Conservation (phyloP, 2,329 filamentous ascomycete genomes). For the Fusarium sambucinum region DNA sequence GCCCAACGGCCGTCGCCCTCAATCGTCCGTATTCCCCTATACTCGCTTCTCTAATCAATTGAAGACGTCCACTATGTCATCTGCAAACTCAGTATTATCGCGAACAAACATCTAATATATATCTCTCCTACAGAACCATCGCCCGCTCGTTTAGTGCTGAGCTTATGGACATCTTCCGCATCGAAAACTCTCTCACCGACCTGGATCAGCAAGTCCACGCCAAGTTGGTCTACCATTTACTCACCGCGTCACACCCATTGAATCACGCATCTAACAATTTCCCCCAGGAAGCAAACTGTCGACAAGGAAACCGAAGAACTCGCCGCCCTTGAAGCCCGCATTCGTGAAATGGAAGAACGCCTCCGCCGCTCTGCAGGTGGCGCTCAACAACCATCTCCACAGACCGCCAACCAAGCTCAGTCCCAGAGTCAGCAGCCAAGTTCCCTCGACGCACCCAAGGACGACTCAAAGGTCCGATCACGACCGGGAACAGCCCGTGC, state of each 20-base stretch:
- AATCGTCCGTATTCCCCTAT: slow-evolving; percentile 78
- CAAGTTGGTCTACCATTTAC: slow-evolving; percentile 71
- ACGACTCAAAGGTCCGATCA: slow-evolving; percentile 58
- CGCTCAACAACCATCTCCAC: slow-evolving; percentile 35
- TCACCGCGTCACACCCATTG: slow-evolving; percentile 6
- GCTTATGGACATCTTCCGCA: slow-evolving; percentile 88
- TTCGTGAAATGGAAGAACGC: slow-evolving; percentile 86
- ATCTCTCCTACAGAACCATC: slow-evolving; percentile 72
- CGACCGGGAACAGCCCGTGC: slow-evolving; percentile 67
- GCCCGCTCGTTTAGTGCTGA: slow-evolving; percentile 88
- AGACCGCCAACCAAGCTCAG: slow-evolving; percentile 35
- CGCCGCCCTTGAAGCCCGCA: slow-evolving; percentile 83
- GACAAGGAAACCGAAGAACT: slow-evolving; percentile 81
- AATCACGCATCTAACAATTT: slow-evolving; percentile 9
- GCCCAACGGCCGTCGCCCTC: slow-evolving; percentile 80
- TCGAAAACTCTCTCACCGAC: slow-evolving; percentile 81
- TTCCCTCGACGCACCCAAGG: slow-evolving; percentile 42
- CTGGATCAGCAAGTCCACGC: slow-evolving; percentile 81
- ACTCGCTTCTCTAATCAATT: slow-evolving; percentile 68
- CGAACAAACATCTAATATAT: slow-evolving; percentile 27
- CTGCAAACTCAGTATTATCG: slow-evolving; percentile 25
- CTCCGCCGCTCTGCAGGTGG: slow-evolving; percentile 61
- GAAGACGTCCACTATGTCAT: slow-evolving; percentile 16
- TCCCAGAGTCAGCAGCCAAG: slow-evolving; percentile 33
- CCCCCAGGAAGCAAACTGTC: slow-evolving; percentile 80